Evolutionary conservation across 495 filamentous ascomycete species (phyloP).

Genomic region (Xylaria grammica): DNA sequence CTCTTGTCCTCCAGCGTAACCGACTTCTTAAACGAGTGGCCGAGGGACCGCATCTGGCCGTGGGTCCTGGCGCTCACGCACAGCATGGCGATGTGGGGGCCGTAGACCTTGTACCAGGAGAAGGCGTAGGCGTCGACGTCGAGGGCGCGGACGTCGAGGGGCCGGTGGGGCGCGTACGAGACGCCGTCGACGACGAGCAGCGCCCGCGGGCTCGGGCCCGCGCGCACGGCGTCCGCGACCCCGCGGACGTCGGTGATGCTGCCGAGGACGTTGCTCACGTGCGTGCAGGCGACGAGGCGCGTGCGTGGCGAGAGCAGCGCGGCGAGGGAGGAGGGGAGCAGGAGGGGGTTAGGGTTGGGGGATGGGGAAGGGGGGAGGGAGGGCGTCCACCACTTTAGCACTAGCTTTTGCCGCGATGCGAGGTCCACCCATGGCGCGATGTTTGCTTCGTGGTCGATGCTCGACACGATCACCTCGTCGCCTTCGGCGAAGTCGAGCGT

Average conservation of each 20-base stretch:
- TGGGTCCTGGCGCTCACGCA: conserved; percentile 62
- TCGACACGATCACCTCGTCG: conserved; percentile 69
- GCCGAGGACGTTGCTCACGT: conserved; percentile 73
- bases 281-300: conserved; percentile 69
- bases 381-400: conserved; percentile 70
- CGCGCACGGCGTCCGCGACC: conserved; percentile 60
- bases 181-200: conserved; percentile 65
- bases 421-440: conserved; percentile 70
- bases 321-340: conserved; percentile 57
- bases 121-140: conserved; percentile 78
- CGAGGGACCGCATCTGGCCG: conserved; percentile 56
- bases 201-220: conserved; percentile 37
- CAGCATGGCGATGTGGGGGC: conserved; percentile 71
- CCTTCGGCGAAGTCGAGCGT: conserved; percentile 62
- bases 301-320: conserved; percentile 63
- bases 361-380: conserved; percentile 6
- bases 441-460: conserved; percentile 75
- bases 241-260: conserved; percentile 66
- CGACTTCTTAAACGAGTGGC: conserved; percentile 70
- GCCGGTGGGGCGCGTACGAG: conserved; percentile 71
- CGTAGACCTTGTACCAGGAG: conserved; percentile 79
- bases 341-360: conserved; percentile 52
- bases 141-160: conserved; percentile 67
- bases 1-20: conserved; percentile 62
- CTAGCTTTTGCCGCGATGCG: conserved; percentile 60